Conservation (phyloP, 176 grass and related monocot genomes). For the Triticum monococcum region DNA sequence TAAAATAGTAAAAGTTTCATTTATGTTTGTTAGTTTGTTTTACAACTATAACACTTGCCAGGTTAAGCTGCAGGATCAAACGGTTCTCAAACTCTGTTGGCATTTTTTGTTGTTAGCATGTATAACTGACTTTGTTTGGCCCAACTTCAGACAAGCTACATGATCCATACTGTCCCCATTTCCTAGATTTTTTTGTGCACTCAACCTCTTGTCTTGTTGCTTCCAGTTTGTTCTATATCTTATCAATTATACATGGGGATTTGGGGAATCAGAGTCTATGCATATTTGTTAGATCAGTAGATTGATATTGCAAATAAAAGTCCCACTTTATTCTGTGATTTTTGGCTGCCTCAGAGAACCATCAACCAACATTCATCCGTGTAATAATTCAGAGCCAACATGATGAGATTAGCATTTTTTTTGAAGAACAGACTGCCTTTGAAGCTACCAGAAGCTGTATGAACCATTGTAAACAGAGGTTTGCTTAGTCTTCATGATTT, state of each 20-base stretch:
- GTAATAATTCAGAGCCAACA: constrained; percentile 13
- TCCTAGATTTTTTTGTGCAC: constrained; percentile 1
- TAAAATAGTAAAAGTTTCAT: background rate
- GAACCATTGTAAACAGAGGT: constrained; percentile 45
- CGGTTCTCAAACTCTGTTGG: background rate
- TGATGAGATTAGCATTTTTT: too few relatives aligned
- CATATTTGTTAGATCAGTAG: background rate
- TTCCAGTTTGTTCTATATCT: background rate
- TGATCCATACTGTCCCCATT: background rate
- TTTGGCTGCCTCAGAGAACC: background rate
- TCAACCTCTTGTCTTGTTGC: background rate
- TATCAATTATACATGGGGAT: background rate
- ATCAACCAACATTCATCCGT: background rate
- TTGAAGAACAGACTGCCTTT: too few relatives aligned
- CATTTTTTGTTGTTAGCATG: background rate
- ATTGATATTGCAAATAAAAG: background rate
- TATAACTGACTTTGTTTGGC: background rate
- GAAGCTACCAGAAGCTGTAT: too few relatives aligned
- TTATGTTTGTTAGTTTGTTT: background rate
- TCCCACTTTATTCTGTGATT: background rate
- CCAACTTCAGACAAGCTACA: background rate
- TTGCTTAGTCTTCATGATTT: background rate
- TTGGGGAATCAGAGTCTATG: background rate
- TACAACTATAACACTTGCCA: background rate
- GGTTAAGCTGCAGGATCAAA: too few relatives aligned